These are phyloP conservation scores for Phylloporus sp. DNA, from an alignment of 768 basidiomycete species.

Conservation along the genomic window DNA sequence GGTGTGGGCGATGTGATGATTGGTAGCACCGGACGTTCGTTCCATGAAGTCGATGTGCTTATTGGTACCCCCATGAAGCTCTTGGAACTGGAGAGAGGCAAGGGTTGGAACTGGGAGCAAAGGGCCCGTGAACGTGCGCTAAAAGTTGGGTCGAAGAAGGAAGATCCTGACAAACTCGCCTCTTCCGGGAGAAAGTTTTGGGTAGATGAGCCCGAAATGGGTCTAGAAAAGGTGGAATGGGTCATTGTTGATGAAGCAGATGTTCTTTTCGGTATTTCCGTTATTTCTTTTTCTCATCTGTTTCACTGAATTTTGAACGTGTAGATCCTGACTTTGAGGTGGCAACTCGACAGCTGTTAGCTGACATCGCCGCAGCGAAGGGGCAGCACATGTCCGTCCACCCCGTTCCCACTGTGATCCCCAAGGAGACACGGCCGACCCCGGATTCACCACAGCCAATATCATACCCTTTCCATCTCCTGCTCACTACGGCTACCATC, in stretches of 20 bases:
- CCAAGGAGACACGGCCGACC: constrained; percentile 3
- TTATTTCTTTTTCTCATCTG: not conserved
- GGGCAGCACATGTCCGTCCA: constrained; percentile 20
- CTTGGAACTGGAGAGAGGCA: constrained; percentile 55
- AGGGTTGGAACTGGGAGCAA: constrained; percentile 48
- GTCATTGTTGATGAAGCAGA: constrained; percentile 91
- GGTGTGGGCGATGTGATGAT: constrained; percentile 29
- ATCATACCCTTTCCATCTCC: constrained; percentile 72
- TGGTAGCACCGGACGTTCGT: constrained; percentile 15
- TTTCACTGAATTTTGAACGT: not conserved
- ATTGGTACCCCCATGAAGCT: constrained; percentile 65
- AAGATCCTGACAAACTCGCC: constrained; percentile 25
- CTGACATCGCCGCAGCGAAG: constrained; percentile 67
- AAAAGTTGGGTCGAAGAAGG: constrained; percentile 24
- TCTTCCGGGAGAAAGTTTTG: constrained; percentile 32
- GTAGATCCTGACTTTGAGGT: constrained; percentile 81
- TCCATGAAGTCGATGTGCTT: constrained; percentile 46
- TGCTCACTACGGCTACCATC: constrained; percentile 85
- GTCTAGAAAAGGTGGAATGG: constrained; percentile 76
- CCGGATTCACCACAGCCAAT: constrained; percentile 13
- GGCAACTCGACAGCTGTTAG: constrained; percentile 64
- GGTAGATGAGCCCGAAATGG: constrained; percentile 54
- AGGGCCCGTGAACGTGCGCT: constrained; percentile 23
- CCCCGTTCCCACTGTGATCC: constrained; percentile 18
- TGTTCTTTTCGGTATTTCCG: constrained; percentile 69